Base-by-base conservation (phyloP, 345 rosid genomes). In the Noccaea caerulescens region DNA sequence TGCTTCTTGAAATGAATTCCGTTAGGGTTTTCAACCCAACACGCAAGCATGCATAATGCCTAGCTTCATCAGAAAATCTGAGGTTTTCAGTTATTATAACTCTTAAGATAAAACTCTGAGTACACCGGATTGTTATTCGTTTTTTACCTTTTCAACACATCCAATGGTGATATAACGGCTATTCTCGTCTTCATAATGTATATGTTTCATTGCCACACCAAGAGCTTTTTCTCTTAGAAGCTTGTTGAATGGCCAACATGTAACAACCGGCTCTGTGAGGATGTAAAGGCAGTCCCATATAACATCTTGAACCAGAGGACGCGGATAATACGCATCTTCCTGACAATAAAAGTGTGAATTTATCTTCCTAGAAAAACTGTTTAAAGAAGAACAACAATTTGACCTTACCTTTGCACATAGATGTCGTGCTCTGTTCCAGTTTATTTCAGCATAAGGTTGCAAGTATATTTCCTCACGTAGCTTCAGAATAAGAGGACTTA, bases 11-110 rank as follows among this genome's bases (percentile, higher is more conserved):
- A 80, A 68, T 76, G 72, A 66, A 77, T 78, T 3, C 90, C 85
- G 42, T 84, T 65, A 25, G 97, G 97, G 58, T 90, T 86, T 73
- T 90, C 94, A 14, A 82, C 92, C 94, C 94, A 90, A 42, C 97
- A 90, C 7, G 87, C 81, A 65, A 90, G 90, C 87, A 86, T 84
- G 73, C 86, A 84, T 37, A 89, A 20, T 57, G 36, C 49, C 68
- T 27, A 27, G 30, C 30, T 60, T 62, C 18, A 65, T 6, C 23
- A 42, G 18, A 0, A 55, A 36, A 42, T 8, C 16, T 38, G 23
- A 69, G 63, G 1, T 20, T 47, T 39, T 76, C 37, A 70, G 57
- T 20, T 70, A 61, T 27, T 70, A 61, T 27, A 61, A 46, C 16
- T 60, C 23, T 6, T 2, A 53, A 30, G 38, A 60, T 16, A 54